phyloP scores from a whole-genome alignment of 108 stramenopile species.

The Craspedostauros australis region DNA sequence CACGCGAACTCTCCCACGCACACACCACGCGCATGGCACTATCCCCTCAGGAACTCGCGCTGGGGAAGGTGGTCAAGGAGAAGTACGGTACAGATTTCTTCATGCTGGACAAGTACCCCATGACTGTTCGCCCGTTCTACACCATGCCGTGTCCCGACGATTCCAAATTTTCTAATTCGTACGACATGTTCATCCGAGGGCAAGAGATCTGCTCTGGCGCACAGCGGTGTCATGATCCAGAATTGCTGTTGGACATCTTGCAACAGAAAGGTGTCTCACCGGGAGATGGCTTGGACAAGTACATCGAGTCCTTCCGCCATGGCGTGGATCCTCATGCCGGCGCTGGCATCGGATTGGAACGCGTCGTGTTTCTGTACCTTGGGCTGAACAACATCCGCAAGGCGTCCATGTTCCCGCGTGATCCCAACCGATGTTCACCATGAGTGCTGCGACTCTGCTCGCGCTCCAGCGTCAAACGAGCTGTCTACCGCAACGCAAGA shows the following conservation, averaged over 20 bases:
- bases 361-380: constrained; percentile 94
- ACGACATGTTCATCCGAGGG: constrained; percentile 95
- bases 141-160: constrained; percentile 95
- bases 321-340: constrained; percentile 91
- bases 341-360: constrained; percentile 93
- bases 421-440: constrained; percentile 91
- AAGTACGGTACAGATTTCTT: constrained; percentile 96
- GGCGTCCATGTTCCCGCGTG: constrained; percentile 97
- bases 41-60: constrained; percentile 68
- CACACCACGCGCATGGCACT: too few species aligned
- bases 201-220: constrained; percentile 98
- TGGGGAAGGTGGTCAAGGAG: constrained; percentile 87
- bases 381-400: constrained; percentile 96
- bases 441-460: too few species aligned
- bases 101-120: constrained; percentile 95
- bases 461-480: too few species aligned
- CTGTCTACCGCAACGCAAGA: too few species aligned
- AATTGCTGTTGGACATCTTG: constrained; percentile 57
- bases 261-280: constrained; percentile 82
- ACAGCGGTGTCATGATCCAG: constrained; percentile 91
- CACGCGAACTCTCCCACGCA: too few species aligned
- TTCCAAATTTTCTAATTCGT: constrained; percentile 84
- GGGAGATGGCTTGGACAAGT: constrained; percentile 68
- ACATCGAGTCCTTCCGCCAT: constrained; percentile 88
- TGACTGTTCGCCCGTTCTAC: constrained; percentile 93